Base-by-base conservation (phyloP, 73 alveolate species). In the Paramecium primaurelia region DNA sequence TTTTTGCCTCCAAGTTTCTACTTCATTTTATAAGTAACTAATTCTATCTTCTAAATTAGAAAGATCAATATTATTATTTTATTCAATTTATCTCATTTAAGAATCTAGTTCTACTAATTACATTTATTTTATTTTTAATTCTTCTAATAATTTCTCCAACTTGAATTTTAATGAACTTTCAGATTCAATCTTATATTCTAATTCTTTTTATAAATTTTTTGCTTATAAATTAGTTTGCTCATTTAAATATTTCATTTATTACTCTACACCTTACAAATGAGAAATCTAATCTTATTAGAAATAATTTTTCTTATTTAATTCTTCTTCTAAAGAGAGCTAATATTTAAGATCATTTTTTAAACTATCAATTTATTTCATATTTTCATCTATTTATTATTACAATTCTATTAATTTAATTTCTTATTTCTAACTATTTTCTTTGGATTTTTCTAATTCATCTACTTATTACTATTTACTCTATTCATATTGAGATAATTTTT, bases 101-200 rank as follows among this genome's bases (percentile, higher is more conserved):
- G 42, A 34, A 32, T 75, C 88, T 25, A 75, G 3, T 7, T 75
- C 88, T 5, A 32, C 68, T 34, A 75, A 30, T 40, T 75, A 75
- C 37, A 75, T 37, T 34, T 37, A 14, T 75, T 75, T 75, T 16
- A 37, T 75, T 45, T 38, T 75, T 6, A 75, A 22, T 40, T 75
- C 88, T 10, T 75, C 88, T 32, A 34, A 32, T 20, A 75, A 22
- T 40, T 75, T 75, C 11, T 75, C 88, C 7, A 16, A 40, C 26
- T 75, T 75, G 34, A 75, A 75, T 40, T 40, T 75, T 45, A 75
- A 14, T n/a, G 42, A 37, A n/a, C 88, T 45, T 75, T 75, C 88
- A 75, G 68, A 32, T 11, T 34, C 59, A 30, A 8, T 34, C 28
- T 75, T 75, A 7, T 16, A 14, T 34, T 34, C 42, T 10, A 75